A percentile compares a stretch with the other conserved stretches of the same genome.
Evolutionary conservation across 345 rosid genomes (phyloP).

Genomic region (Draba incana): DNA sequence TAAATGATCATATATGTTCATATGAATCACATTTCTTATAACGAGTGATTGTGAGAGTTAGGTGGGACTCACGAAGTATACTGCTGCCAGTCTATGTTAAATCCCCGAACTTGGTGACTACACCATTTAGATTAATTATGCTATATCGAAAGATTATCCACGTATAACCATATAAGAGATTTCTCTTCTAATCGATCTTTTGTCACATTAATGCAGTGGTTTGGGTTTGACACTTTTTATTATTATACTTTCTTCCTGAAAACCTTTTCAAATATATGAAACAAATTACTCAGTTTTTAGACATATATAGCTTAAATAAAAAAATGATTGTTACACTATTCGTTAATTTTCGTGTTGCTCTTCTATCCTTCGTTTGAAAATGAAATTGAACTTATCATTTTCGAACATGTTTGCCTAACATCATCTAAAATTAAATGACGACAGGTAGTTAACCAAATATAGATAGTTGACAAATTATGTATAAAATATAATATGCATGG

Average conservation of each 20-base stretch:
- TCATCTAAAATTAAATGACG: neutral
- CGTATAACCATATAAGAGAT: neutral
- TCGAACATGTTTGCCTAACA: conserved; percentile 12
- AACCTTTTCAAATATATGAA: too few relatives aligned
- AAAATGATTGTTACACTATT: neutral
- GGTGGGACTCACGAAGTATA: conserved; percentile 32
- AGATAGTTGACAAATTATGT: neutral
- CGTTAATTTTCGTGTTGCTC: neutral
- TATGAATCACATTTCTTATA: conserved; percentile 20
- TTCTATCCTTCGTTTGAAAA: neutral
- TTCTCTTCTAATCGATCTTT: neutral
- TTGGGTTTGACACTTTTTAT: too few relatives aligned
- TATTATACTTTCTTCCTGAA: too few relatives aligned
- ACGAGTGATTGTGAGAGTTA: conserved; percentile 28
- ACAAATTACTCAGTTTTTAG: neutral
- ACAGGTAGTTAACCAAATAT: neutral
- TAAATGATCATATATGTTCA: conserved; percentile 8
- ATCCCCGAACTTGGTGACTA: neutral
- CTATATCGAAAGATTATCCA: neutral
- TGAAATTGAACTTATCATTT: neutral
- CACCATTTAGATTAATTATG: neutral
- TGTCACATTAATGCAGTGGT: too few relatives aligned
- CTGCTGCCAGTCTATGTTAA: neutral
- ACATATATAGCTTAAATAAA: too few relatives aligned
- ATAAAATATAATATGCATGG: neutral